These are phyloP conservation scores for Lentinula sp. DNA, from an alignment of 768 basidiomycete genomes.

Conservation along the genomic window DNA sequence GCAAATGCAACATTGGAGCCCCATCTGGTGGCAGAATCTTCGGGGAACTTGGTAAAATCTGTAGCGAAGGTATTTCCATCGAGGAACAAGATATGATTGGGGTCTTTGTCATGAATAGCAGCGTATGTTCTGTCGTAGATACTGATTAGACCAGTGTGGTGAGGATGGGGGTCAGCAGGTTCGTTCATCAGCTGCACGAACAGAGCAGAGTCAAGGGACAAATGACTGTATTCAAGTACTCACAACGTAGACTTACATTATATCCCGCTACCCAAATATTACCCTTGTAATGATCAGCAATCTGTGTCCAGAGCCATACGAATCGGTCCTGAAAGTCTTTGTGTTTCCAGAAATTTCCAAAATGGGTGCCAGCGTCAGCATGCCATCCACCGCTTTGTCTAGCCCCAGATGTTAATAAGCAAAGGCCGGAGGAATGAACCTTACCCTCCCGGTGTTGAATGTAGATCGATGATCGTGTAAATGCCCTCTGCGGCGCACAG, in stretches of 20 bases:
- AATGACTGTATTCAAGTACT: neutral
- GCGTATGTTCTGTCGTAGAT: constrained; percentile 47
- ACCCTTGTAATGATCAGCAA: constrained; percentile 47
- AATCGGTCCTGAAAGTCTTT: constrained; percentile 57
- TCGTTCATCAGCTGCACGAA: constrained; percentile 43
- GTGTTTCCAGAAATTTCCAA: constrained; percentile 50
- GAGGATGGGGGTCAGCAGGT: constrained; percentile 40
- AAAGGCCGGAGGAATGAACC: constrained; percentile 41
- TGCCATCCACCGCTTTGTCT: constrained; percentile 56
- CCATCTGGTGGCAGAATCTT: constrained; percentile 32
- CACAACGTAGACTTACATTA: constrained; percentile 24
- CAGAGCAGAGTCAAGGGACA: neutral
- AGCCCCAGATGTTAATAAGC: neutral
- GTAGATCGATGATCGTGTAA: constrained; percentile 55
- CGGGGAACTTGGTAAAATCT: constrained; percentile 44
- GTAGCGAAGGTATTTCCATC: constrained; percentile 60
- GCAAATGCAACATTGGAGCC: constrained; percentile 44
- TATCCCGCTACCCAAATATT: constrained; percentile 63
- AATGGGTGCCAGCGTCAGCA: constrained; percentile 40
- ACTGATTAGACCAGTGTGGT: constrained; percentile 35
- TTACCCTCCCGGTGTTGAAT: constrained; percentile 33
- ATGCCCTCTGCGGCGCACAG: constrained; percentile 50
- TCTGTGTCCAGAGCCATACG: constrained; percentile 50
- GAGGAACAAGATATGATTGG: constrained; percentile 49
- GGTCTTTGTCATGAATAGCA: constrained; percentile 48